phyloP scores from a whole-genome alignment of 2,329 filamentous ascomycete species.

The Fusarium gaditjirri region DNA sequence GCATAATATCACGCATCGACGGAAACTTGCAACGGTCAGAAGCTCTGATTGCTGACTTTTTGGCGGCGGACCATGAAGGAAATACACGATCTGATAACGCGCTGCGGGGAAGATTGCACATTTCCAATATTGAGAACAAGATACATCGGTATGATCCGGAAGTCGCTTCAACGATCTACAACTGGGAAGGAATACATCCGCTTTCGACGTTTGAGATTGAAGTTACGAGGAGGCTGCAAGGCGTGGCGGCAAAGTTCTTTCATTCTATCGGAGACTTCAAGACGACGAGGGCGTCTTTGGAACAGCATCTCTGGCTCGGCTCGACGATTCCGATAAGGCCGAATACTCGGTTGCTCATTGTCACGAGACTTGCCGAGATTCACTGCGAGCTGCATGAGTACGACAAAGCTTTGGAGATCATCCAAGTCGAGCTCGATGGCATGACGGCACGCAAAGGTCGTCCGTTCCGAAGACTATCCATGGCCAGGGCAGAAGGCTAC shows the following conservation, averaged over 20 bases:
- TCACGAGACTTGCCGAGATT: constrained; percentile 44
- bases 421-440: constrained; percentile 38
- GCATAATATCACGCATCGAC: constrained; percentile 45
- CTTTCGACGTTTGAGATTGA: constrained; percentile 48
- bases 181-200: constrained; percentile 45
- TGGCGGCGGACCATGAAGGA: constrained; percentile 16
- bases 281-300: constrained; percentile 44
- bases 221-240: constrained; percentile 48
- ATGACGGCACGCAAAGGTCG: constrained; percentile 34
- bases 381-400: constrained; percentile 46
- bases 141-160: constrained; percentile 47
- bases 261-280: constrained; percentile 49
- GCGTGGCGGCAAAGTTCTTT: constrained; percentile 47
- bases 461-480: constrained; percentile 38
- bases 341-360: constrained; percentile 43
- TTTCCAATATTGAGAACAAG: constrained; percentile 50
- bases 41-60: constrained; percentile 41
- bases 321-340: constrained; percentile 39
- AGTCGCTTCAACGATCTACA: constrained; percentile 46
- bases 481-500: constrained; percentile 41
- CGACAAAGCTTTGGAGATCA: constrained; percentile 31
- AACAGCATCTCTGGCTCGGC: constrained; percentile 46
- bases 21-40: constrained; percentile 44
- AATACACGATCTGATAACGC: constrained; percentile 45
- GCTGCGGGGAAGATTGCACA: constrained; percentile 47